Percentiles rank a stretch among this genome's conserved stretches.
These are phyloP conservation scores for Alternaria triticimaculans DNA, from an alignment of 2,329 filamentous ascomycete genomes.

Conservation along the genomic window DNA sequence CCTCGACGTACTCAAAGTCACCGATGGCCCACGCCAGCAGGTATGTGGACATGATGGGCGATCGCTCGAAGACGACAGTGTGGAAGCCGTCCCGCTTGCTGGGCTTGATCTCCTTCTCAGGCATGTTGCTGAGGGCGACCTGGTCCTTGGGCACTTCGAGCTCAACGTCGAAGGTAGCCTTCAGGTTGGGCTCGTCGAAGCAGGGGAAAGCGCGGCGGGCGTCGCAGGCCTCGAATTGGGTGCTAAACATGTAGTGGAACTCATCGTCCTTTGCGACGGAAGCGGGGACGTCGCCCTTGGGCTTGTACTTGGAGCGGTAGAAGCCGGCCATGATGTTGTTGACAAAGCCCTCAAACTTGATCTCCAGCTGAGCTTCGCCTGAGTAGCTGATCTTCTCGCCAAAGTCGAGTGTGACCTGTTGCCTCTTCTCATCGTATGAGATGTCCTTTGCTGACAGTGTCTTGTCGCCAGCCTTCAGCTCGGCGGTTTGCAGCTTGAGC, in stretches of 20 bases:
- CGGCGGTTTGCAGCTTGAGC: conserved; percentile 74
- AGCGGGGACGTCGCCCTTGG: conserved; percentile 70
- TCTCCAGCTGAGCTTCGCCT: conserved; percentile 69
- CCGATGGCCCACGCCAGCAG: conserved; percentile 94
- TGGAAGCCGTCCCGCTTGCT: conserved; percentile 74
- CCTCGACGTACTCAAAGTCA: conserved; percentile 96
- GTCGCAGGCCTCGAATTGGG: conserved; percentile 97
- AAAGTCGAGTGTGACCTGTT: conserved; percentile 83
- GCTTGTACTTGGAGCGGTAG: conserved; percentile 94
- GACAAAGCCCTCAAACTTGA: conserved; percentile 80
- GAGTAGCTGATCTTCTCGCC: conserved; percentile 71
- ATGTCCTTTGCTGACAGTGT: conserved; percentile 70
- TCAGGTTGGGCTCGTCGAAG: conserved; percentile 97
- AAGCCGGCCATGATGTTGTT: conserved; percentile 91
- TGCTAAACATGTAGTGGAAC: conserved; percentile 78
- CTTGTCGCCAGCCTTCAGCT: conserved; percentile 65
- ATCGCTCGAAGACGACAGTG: conserved; percentile 87
- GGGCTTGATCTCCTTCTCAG: conserved; percentile 76
- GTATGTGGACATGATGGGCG: conserved; percentile 95
- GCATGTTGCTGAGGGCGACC: conserved; percentile 94
- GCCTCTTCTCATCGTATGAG: conserved; percentile 80
- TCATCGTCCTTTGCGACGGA: conserved; percentile 78
- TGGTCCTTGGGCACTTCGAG: conserved; percentile 90
- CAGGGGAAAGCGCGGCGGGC: conserved; percentile 94
- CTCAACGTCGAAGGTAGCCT: conserved; percentile 92